Base-by-base conservation (phyloP, 2,329 filamentous ascomycete genomes). In the Aureobasidium mangrovei region DNA sequence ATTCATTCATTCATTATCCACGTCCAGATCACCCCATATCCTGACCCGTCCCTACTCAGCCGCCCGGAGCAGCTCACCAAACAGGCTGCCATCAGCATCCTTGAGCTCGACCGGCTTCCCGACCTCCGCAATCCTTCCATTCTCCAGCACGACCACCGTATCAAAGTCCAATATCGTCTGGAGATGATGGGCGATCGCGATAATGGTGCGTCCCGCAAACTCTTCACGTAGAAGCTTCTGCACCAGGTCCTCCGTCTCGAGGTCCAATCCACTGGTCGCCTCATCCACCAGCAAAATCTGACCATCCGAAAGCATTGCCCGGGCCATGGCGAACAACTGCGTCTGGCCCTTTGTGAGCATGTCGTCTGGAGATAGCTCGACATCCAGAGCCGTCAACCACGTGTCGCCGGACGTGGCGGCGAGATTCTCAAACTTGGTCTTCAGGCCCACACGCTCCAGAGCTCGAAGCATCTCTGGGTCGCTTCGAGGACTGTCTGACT, bases 181-280 rank as follows among this genome's bases (percentile, higher is more conserved):
- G 40, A 82, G 68, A 29, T 78, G 77, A 65, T 82, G 79, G 4
- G 78, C 77, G 2, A 82, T 76, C 0, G 76, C 72, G 48, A 82
- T 71, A 53, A 87, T 77, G 0, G 84, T 87, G 57, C 80, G 77
- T 3, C 69, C 70, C 2, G 66, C 64, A 62, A 84, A 82, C 27
- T 70, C 70, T 31, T 73, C 71, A 44, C 78, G 73, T 53, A 84
- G 32, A 29, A 59, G 29, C 29, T 52, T 40, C 33, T 54, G 55
- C 28, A 58, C 32, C 29, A 35, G 24, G 29, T 49, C 55, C 28
- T 58, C 57, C 2, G 61, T 63, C 51, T 60, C 60, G 41, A 63
- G 62, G 46, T 66, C 65, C 41, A 66, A 44, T 42, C 49, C 55
- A 1, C 68, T 68, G 1, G 69, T 70, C 3, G 67, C 67, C 53